Percentiles rank a stretch among this genome's conserved stretches.
These are phyloP conservation scores for Penicillium tannophilum DNA, from an alignment of 495 filamentous ascomycete genomes.

Conservation along the genomic window DNA sequence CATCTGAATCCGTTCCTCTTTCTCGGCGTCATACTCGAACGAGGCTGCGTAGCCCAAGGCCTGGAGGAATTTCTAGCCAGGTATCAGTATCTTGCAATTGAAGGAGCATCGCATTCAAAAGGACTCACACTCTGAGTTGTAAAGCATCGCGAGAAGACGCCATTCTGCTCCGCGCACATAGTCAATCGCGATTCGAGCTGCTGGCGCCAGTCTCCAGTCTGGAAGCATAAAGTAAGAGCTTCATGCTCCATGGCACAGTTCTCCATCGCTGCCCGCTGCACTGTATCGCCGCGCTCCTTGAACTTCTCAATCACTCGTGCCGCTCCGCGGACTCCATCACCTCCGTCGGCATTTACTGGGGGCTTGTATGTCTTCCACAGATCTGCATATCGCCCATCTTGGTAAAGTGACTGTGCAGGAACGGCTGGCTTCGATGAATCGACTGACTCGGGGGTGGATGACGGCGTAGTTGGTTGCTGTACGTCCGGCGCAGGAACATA, in stretches of 20 bases:
- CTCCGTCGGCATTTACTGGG: slow-evolving; percentile 58
- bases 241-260: slow-evolving; percentile 89
- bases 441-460: slow-evolving; percentile 14
- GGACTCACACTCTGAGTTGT: slow-evolving; percentile 71
- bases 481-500: slow-evolving; percentile 53
- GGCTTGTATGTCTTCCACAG: slow-evolving; percentile 89
- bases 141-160: slow-evolving; percentile 76
- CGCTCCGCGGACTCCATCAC: slow-evolving; percentile 53
- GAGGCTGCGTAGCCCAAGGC: slow-evolving; percentile 84
- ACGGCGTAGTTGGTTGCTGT: slow-evolving; percentile 27
- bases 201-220: slow-evolving; percentile 56
- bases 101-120: neutral
- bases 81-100: slow-evolving; percentile 7
- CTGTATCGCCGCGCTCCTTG: slow-evolving; percentile 76
- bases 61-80: slow-evolving; percentile 75
- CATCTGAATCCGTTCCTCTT: slow-evolving; percentile 92
- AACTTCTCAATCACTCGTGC: slow-evolving; percentile 79
- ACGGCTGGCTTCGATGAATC: slow-evolving; percentile 48
- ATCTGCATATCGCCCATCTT: slow-evolving; percentile 89
- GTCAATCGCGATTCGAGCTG: slow-evolving; percentile 56
- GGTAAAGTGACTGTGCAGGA: slow-evolving; percentile 61
- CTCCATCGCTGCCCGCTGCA: slow-evolving; percentile 83
- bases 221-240: slow-evolving; percentile 74
- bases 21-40: slow-evolving; percentile 60
- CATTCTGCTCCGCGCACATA: slow-evolving; percentile 74